Percentiles rank a stretch among this genome's conserved stretches.
phyloP scores from a whole-genome alignment of 306 rosid species.

The Carpinus fangiana region DNA sequence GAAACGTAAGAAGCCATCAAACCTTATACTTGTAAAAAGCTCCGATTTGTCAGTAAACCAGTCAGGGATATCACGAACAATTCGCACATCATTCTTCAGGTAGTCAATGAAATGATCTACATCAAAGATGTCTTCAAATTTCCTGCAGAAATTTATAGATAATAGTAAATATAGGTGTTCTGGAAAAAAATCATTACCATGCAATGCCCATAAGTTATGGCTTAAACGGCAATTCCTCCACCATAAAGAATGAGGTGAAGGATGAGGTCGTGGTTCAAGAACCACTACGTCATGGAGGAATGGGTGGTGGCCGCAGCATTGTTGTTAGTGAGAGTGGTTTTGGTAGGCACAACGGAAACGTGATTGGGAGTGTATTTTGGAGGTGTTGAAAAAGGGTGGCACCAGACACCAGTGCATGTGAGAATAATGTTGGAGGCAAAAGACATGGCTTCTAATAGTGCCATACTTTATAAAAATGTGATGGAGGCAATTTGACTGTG shows the following conservation, averaged over 20 bases:
- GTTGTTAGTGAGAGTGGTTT: not conserved
- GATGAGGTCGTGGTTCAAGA: not conserved
- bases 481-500: not conserved
- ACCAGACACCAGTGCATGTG: not conserved
- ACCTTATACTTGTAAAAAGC: slow-evolving; percentile 94
- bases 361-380: not conserved
- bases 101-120: slow-evolving; percentile 98
- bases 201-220: not conserved
- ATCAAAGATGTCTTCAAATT: slow-evolving; percentile 95
- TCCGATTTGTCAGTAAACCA: slow-evolving; percentile 99
- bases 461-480: not conserved
- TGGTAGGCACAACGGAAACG: not conserved
- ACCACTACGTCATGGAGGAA: not conserved
- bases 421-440: not conserved
- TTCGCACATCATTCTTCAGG: slow-evolving; percentile 85
- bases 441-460: not conserved
- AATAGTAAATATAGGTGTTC: slow-evolving; percentile 12
- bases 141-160: slow-evolving; percentile 57
- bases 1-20: slow-evolving; percentile 24
- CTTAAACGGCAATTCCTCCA: not conserved
- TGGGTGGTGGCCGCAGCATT: not conserved
- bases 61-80: slow-evolving; percentile 92
- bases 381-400: too few species aligned
- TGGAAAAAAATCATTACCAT: not conserved
- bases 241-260: not conserved